These are phyloP conservation scores for Endogone sp. DNA, from an alignment of 192 early-diverging fungal genomes.

Conservation along the genomic window DNA sequence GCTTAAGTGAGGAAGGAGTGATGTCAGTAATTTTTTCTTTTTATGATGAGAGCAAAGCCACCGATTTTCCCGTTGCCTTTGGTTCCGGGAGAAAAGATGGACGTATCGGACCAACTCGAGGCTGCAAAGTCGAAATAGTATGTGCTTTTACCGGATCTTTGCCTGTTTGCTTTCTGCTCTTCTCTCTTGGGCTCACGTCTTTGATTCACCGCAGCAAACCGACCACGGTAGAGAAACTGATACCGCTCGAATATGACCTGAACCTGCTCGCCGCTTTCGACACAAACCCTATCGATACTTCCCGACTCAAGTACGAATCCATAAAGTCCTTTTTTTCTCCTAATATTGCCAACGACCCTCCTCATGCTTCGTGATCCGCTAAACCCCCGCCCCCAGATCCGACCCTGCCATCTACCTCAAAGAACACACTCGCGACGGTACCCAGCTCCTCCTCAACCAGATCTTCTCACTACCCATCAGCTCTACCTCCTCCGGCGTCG, in stretches of 20 bases:
- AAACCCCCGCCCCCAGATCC: slow-evolving; percentile 16
- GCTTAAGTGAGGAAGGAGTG: too few species aligned
- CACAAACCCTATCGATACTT: slow-evolving; percentile 73
- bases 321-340: too few species aligned
- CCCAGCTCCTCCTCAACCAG: slow-evolving; percentile 85
- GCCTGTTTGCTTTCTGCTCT: slow-evolving; percentile 1
- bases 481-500: slow-evolving; percentile 66
- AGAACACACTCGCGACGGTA: slow-evolving; percentile 69
- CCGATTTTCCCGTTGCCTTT: too few species aligned
- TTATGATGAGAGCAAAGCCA: too few species aligned
- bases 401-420: slow-evolving; percentile 59
- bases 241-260: slow-evolving; percentile 86
- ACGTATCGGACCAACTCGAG: slow-evolving; percentile 33
- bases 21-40: too few species aligned
- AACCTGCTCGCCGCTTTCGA: slow-evolving; percentile 81
- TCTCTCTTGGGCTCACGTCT: slow-evolving; percentile 1
- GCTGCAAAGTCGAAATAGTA: slow-evolving; percentile 35
- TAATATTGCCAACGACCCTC: too few species aligned
- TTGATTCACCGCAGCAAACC: slow-evolving; percentile 48
- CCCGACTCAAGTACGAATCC: slow-evolving; percentile 42
- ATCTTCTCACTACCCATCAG: slow-evolving; percentile 77
- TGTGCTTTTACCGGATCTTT: slow-evolving; percentile 3
- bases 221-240: slow-evolving; percentile 74
- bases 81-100: slow-evolving; percentile 44
- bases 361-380: not conserved